Base-by-base conservation (phyloP, 2,329 filamentous ascomycete species). In the Claviceps digitariae region DNA sequence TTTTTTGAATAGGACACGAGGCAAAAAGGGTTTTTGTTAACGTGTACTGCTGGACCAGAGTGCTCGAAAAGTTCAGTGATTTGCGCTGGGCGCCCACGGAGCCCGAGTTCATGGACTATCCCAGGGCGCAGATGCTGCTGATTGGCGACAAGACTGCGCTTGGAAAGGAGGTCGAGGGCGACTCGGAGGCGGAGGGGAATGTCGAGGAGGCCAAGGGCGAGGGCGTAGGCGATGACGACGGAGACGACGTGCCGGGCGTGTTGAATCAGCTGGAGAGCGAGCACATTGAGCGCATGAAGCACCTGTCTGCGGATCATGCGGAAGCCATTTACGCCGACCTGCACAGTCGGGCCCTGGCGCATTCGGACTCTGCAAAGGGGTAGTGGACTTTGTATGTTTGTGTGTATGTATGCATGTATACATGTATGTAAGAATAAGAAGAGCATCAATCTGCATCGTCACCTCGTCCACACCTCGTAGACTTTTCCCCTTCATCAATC, bases 221-320 rank as follows among this genome's bases (percentile, higher is more conserved):
- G 13, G 15, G 15, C n/a, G 38, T 9, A 1, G 38, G 38, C 17
- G 38, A 41, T 3, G 52, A 47, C 13, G 48, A 25, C 2, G 52
- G 27, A 8, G 46, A 50, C 17, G 45, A 52, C 46, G 83, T 85
- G 0, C 70, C 74, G n/a, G 81, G 87, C 57, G 84, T 88, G 60
- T 65, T 95, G 47, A 81, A 90, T 64, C 80, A 83, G 63, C 69
- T 94, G 2, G 86, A 89, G 64, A 76, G 84, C 13, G 87, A 91
- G 63, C 86, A 93, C 59, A 74, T 83, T 56, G 69, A 82, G 54
- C 75, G 87, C 7, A 81, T 89, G 64, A 73, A 72, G 55, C 62
- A 67, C 8, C 61, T 81, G n/a, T 67, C 69, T 25, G 66, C 67
- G 1, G 72, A 76, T 47, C 71, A 77, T 46, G 70, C 74, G 4